Base-by-base conservation (phyloP, 2,329 filamentous ascomycete species). In the Zarea fungicola region DNA sequence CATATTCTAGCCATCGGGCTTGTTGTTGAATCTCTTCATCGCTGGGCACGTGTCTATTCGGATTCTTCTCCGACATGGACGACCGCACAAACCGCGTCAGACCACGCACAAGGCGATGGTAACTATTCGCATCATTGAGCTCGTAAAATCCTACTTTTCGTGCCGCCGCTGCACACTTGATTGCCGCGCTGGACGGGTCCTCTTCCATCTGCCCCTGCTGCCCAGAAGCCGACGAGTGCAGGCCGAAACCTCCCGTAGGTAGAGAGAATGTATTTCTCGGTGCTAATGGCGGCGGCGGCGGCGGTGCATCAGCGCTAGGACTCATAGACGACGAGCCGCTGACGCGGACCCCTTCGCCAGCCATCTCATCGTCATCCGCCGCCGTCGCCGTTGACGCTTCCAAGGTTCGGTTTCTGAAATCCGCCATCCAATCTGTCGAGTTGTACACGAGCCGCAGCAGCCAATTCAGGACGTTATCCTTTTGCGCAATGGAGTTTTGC, bases 21-120 rank as follows among this genome's bases (percentile, higher is more conserved):
- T 84, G 81, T 52, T 81, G 75, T 58, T 81, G 77, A 14, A 84
- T 64, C 57, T 84, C 80, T 18, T 76, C 72, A 54, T 84, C 80
- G 1, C 72, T 75, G 0, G 75, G 80, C n/a, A 76, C 65, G 52
- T 83, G 80, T 37, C 69, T 68, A 58, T 75, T 81, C 2, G 78
- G 80, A 53, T 83, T 83, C 54, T 82, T 79, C 1, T 74, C 63
- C 3, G 79, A 83, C 71, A 76, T 79, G 22, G 72, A 71, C 5
- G 74, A 67, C 10, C 67, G 67, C 3, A 77, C 74, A 59, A 72
- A 84, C 23, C 79, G 71, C 21, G 61, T 64, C 19, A 84, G 65
- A 49, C 81, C 78, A 23, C 69, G 69, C 0, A 75, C 75, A n/a
- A 84, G 62, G 40, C 78, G 72, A 6, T 71, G 71, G 57, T 78